Base-by-base conservation (phyloP, 139 green algal genomes). In the Gonium pectorale region DNA sequence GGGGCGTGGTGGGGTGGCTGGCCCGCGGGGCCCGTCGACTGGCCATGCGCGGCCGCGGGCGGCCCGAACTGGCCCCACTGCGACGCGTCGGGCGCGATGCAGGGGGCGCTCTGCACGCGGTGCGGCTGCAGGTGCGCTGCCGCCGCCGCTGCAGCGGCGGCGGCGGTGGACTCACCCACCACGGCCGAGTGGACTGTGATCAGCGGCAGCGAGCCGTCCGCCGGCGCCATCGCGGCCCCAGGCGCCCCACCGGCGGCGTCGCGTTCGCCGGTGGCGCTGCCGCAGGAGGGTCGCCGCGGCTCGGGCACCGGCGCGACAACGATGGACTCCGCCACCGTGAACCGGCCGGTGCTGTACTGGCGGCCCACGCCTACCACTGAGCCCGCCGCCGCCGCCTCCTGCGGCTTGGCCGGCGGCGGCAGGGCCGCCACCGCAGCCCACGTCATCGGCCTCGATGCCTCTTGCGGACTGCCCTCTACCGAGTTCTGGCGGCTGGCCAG, bases 291-390 rank as follows among this genome's bases (percentile, higher is more conserved):
- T 19, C 77, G 77, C 33, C 77, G 77, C 2, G 7, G 19, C 0
- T 73, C 77, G 24, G 60, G 38, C 22, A 33, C 5, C 21, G 62
- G 64, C 46, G 64, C 46, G 22, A 35, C 64, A 64, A 85, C 79
- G 31, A 85, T 67, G 0, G 64, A 78, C 64, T 85, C 79, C 3
- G 64, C 79, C 0, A 85, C 79, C 27, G 46, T 77, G 35, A 85
- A 85, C 19, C 79, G 63, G 19, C 79, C 79, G 3, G 27, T 21
- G 64, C 79, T 85, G 44, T 85, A 85, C 27, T 85, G 79, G 13
- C 79, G 70, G 21, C 11, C 69, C 2, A 26, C 29, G 2, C 1
- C 22, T 8, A 1, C 15, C 27, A 70, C 35, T 37, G 59, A 33
- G 35, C 24, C 66, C 0, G 38, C 38, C 64, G 64, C 64, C n/a